Evolutionary conservation across 2,329 filamentous ascomycete genomes (phyloP), one percentile per base, ranked within the genome.

Genomic region (Amphichorda felina): DNA sequence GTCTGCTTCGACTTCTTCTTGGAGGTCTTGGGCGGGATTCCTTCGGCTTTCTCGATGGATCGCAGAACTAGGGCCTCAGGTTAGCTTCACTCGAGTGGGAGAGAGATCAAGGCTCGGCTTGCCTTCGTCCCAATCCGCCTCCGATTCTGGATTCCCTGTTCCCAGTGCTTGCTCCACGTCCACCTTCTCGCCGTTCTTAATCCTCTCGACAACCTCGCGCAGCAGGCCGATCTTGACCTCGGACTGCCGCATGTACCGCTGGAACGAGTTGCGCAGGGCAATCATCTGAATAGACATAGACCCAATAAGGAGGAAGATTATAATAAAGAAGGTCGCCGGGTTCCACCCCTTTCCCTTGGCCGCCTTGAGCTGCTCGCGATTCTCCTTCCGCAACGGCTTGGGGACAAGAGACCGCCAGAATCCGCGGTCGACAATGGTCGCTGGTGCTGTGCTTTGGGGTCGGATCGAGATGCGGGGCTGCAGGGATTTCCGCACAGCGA

Each of bases 271-370:
- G 48, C 79, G 81, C 48, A 96, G 56, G 25, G 78, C 70, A 50
- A 98, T 80, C 69, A 91, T 83, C 49, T 95, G 84, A 47, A 98
- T 95, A 11, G 89, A 84, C 68, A 95, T 94, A 41, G 86, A 94
- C 4, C 93, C 93, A 43, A 96, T 89, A 43, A 96, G 70, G 28
- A 87, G 65, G 50, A 87, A 87, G 43, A 89, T 84, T 47, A 79
- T 65, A 45, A 89, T 84, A 55, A 79, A 91, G 50, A 86, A 89
- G 0, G 79, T 87, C 15, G 82, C 82, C 3, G 84, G 82, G 46
- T 89, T 89, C 78, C 80, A 84, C 45, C 76, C 72, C 50, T 73
- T 79, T 43, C 68, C 72, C 17, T 55, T 48, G 24, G 61, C 18
- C 17, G 31, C 56, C 48, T 60, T 60, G 11, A 8, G 6, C 14